phyloP scores from a whole-genome alignment of 2,329 filamentous ascomycete species.

The Thelonectria olida region DNA sequence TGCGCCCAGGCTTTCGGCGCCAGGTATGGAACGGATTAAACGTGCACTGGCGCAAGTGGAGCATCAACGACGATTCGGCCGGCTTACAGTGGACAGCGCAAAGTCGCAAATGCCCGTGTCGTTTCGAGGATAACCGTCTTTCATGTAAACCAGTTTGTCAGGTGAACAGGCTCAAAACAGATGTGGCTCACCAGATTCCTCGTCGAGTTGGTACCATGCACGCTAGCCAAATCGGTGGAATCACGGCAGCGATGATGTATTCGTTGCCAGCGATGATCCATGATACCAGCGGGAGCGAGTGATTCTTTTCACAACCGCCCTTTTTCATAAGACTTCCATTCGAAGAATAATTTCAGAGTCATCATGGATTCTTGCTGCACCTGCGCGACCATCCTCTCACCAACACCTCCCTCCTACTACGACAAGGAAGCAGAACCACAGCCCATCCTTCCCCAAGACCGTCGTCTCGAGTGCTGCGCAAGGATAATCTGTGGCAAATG shows the following conservation, averaged over 20 bases:
- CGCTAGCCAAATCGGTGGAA: conserved; percentile 2
- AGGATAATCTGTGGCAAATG: conserved; percentile 78
- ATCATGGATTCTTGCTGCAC: conserved; percentile 70
- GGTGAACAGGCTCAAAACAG: too few species aligned
- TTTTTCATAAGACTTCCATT: conserved; percentile 1
- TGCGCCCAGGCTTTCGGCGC: too few species aligned
- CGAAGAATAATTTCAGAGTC: background rate
- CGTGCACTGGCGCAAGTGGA: background rate
- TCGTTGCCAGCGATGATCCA: background rate
- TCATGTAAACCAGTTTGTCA: too few species aligned
- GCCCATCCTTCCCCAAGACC: conserved; percentile 64
- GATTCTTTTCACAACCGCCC: background rate
- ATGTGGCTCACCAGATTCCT: background rate
- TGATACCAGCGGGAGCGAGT: background rate
- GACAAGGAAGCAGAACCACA: conserved; percentile 62
- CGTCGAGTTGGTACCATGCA: background rate
- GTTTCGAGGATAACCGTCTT: too few species aligned
- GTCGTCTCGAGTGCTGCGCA: conserved; percentile 73
- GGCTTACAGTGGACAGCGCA: too few species aligned
- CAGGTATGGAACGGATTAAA: too few species aligned
- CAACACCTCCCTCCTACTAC: conserved; percentile 54
- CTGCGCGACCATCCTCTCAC: conserved; percentile 70
- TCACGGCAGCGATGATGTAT: conserved; percentile 3
- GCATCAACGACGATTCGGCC: too few species aligned
- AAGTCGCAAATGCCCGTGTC: too few species aligned